Base-by-base conservation (phyloP, 805 yeast genomes). In the Brettanomyces bruxellensis region DNA sequence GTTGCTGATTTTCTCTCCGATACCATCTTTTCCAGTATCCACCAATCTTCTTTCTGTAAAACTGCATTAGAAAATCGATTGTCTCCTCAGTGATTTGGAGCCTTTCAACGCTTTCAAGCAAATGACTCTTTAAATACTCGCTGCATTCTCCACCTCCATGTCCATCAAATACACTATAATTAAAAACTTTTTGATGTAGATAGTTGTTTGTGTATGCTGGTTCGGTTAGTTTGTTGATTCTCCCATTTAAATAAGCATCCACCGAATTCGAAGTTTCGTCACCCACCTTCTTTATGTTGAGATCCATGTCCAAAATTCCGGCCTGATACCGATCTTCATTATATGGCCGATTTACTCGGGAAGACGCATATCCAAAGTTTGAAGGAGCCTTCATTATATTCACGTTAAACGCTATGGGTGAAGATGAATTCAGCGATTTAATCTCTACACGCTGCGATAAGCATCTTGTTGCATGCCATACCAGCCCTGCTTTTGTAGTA, bases 81-180 rank as follows among this genome's bases (percentile, higher is more conserved):
- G 53, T 46, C 5, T 49, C 50, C 55, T 56, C 74, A 63, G 46
- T 66, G 56, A 44, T 61, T 57, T 47, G 68, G 43, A 61, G 70
- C 35, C 51, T 55, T 51, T 79, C 95, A 59, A 76, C 76, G 55
- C 62, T 71, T 52, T 58, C 60, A 46, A 72, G 79, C 30, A 93
- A 68, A 46, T 79, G 68, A 3, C 70, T 63, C 22, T 72, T 66
- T 11, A 90, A 67, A 56, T 74, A 84, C 24, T 69, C 72, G 41
- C 89, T 73, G 55, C 95, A 86, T 45, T 81, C 81, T 24, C 71
- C 72, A 23, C 96, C 95, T 6, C 98, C 99, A 65, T 93, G 99
- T 8, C 99, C 99, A 65, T 93, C 99, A 62, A 86, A 89, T 1
- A 93, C 74, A 41, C 79, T 78, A 56, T 86, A 81, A 53, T 78